These are phyloP conservation scores for Flaveria ramosissima DNA, from an alignment of 129 eudicot species.

Conservation along the genomic window DNA sequence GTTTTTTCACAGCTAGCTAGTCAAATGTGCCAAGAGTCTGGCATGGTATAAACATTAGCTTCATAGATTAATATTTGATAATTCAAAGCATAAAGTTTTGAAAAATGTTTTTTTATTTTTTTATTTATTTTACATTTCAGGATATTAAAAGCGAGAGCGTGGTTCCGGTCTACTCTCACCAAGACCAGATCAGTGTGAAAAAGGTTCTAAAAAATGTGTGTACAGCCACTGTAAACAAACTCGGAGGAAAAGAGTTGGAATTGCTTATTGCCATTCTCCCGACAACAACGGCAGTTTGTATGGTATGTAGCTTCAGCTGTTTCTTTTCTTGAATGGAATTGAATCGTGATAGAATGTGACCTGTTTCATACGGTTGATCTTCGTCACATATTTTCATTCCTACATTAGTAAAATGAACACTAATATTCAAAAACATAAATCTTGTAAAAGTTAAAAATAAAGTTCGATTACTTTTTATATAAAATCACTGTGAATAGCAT, in stretches of 20 bases:
- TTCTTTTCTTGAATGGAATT: not conserved
- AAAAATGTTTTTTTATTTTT: not conserved
- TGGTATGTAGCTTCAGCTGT: constrained; percentile 41
- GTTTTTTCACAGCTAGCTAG: constrained; percentile 64
- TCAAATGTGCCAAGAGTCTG: constrained; percentile 72
- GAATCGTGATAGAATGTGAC: too few relatives aligned
- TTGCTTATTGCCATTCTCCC: constrained; percentile 68
- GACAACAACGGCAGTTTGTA: constrained; percentile 77
- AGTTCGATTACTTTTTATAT: not conserved
- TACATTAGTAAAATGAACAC: not conserved
- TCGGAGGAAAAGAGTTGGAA: constrained; percentile 65
- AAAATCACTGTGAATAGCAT: not conserved
- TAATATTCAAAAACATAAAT: not conserved
- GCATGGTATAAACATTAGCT: constrained; percentile 50
- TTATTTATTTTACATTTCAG: constrained; percentile 39
- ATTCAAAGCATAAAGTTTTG: not conserved
- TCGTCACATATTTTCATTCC: too few relatives aligned
- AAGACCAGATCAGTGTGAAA: constrained; percentile 75
- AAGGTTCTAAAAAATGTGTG: constrained; percentile 57
- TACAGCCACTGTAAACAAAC: constrained; percentile 49
- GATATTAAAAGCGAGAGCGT: constrained; percentile 65
- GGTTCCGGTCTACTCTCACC: constrained; percentile 59
- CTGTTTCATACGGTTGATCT: too few relatives aligned
- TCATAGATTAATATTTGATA: not conserved
- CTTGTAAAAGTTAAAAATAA: not conserved